Evolutionary conservation across 1,139 yeast genomes (phyloP), one percentile per base, ranked within the genome.

Genomic region (Chernovozyma aurita): DNA sequence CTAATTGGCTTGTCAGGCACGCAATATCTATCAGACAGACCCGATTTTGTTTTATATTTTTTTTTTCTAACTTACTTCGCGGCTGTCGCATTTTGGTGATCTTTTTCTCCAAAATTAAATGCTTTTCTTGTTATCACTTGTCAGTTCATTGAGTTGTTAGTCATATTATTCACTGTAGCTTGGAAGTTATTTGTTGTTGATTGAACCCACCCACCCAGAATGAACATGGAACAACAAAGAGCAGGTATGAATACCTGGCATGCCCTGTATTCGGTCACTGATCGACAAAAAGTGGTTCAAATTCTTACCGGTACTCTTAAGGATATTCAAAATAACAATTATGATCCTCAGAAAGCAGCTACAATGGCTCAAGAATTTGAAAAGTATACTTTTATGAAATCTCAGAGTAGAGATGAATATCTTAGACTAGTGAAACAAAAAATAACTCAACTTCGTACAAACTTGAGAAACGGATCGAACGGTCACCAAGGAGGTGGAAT

Each of bases 351-450:
- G 39, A 57, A 63, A 36, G 72, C 71, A 18, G 55, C 63, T 16
- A 50, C 54, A 28, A 64, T 68, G 60, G 73, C 76, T 20, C 68
- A 62, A 36, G 74, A 68, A 39, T 69, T 68, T 43, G 76, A 70
- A 42, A 66, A 65, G 47, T 60, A 52, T 41, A 65, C 72, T 18
- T 69, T 66, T 42, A 55, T 59, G 50, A 65, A 65, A 42, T 53
- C 71, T 8, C 59, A 52, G 38, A 52, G 63, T 34, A 52, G 67
- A 31, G 74, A 69, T 35, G 75, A 69, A 33, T 70, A 70, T 43
- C 50, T 69, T 34, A 45, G 62, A 33, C 47, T 59, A 31, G 64
- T 70, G 41, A 65, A 61, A 44, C 67, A 59, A 44, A 69, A 68
- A 49, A 61, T 70, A 30, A 55, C 55, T 12, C 75, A 66, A 47